Conservation (phyloP, 1,284 basidiomycete species). For the Omphalotus olearius region DNA sequence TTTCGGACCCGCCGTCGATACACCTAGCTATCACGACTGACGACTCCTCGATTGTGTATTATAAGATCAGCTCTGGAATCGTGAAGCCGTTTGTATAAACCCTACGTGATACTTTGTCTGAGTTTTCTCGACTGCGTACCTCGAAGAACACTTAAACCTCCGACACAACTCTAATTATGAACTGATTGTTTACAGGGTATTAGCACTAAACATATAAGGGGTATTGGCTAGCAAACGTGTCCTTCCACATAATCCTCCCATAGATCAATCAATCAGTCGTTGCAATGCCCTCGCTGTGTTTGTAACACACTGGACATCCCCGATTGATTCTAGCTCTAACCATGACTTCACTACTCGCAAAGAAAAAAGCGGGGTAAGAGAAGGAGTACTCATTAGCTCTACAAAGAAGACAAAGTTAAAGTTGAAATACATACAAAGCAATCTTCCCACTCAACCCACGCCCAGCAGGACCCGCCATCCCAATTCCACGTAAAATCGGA, state of each 20-base stretch:
- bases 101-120: no score
- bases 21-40: conserved; percentile 70
- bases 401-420: neutral
- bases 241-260: no score
- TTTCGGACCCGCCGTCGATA: conserved; percentile 46
- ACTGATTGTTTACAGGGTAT: no score
- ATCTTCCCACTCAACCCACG: conserved; percentile 62
- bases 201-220: no score
- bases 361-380: conserved; percentile 5
- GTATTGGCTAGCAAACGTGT: no score
- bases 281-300: conserved; percentile 42
- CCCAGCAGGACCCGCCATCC: conserved; percentile 34
- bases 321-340: conserved; percentile 59
- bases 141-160: no score
- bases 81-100: conserved; percentile 62
- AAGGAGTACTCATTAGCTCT: neutral
- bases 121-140: no score
- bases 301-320: conserved; percentile 75
- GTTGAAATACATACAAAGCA: conserved; percentile 56
- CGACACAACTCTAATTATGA: no score
- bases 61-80: conserved; percentile 72
- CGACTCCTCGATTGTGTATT: conserved; percentile 79
- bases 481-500: conserved; percentile 37
- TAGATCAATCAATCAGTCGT: neutral
- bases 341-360: conserved; percentile 54